Conservation (phyloP, 345 rosid species). For the Pugionium dolabratum region DNA sequence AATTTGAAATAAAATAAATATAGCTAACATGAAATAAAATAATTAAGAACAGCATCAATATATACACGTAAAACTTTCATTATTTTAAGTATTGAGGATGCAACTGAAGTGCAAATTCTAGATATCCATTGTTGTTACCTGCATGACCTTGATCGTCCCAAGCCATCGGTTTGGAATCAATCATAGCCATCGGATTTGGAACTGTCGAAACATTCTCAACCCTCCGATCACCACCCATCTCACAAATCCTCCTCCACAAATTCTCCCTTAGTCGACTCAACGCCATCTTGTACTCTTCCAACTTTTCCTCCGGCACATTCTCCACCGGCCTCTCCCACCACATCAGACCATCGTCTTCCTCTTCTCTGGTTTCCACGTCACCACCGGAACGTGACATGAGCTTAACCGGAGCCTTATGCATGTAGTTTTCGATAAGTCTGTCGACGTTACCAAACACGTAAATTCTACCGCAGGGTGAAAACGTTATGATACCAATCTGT, state of each 20-base stretch:
- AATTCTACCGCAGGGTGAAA: constrained; percentile 34
- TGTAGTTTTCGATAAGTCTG: constrained; percentile 26
- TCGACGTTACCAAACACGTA: constrained; percentile 41
- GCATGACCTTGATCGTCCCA: constrained; percentile 12
- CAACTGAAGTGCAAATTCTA: constrained; percentile 3
- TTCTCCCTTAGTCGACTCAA: constrained; percentile 28
- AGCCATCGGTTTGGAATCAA: constrained; percentile 17
- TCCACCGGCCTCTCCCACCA: constrained; percentile 44
- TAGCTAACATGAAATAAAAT: too few species aligned
- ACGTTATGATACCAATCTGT: constrained; percentile 37
- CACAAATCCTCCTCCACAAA: constrained; percentile 20
- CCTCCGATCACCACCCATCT: constrained; percentile 27
- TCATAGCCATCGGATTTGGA: constrained; percentile 19
- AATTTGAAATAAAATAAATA: too few species aligned
- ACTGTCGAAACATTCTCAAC: constrained; percentile 13
- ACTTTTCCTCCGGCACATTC: constrained; percentile 34
- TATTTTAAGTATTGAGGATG: too few species aligned
- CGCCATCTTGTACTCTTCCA: constrained; percentile 33
- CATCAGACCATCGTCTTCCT: constrained; percentile 19
- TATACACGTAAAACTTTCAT: too few species aligned
- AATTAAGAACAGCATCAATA: too few species aligned
- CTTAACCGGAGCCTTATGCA: constrained; percentile 25
- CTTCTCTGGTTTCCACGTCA: constrained; percentile 8
- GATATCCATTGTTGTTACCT: constrained; percentile 21
- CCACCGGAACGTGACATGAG: constrained; percentile 9